phyloP scores from a whole-genome alignment of 1,139 yeast genomes.

The Taphrina flavorubra region DNA sequence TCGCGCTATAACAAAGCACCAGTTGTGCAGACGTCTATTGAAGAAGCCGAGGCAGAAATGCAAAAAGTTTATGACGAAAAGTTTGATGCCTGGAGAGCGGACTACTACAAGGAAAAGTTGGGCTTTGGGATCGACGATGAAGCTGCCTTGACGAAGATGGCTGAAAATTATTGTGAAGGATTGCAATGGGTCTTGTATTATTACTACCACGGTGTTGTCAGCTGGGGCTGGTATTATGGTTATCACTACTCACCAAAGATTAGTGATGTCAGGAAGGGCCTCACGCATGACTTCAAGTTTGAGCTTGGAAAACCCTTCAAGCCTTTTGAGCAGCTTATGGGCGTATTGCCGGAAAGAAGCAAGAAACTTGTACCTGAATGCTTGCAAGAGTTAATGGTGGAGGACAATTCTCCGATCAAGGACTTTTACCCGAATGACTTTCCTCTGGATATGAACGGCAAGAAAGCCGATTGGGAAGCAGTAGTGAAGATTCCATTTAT shows the following conservation, averaged over 20 bases:
- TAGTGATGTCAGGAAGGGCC: conserved; percentile 77
- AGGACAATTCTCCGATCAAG: conserved; percentile 80
- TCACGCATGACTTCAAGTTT: conserved; percentile 62
- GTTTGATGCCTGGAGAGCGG: conserved; percentile 80
- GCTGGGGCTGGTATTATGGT: conserved; percentile 93
- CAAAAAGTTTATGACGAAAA: conserved; percentile 54
- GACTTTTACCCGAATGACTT: conserved; percentile 92
- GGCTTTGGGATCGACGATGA: conserved; percentile 63
- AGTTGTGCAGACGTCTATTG: conserved; percentile 64
- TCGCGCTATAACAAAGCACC: conserved; percentile 72
- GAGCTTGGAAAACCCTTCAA: conserved; percentile 77
- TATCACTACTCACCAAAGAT: conserved; percentile 94
- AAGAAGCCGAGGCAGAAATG: conserved; percentile 61
- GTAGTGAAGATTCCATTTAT: conserved; percentile 94
- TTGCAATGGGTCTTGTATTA: conserved; percentile 93
- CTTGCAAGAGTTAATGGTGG: conserved; percentile 84
- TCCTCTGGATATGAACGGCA: conserved; percentile 89
- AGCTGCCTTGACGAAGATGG: conserved; percentile 62
- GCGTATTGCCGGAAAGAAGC: conserved; percentile 94
- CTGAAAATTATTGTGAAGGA: conserved; percentile 90
- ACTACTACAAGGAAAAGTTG: conserved; percentile 79
- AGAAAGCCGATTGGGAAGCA: conserved; percentile 97
- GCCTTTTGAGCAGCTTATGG: conserved; percentile 97
- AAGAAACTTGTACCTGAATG: conserved; percentile 75
- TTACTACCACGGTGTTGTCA: conserved; percentile 85